Evolutionary conservation across 2,329 filamentous ascomycete genomes (phyloP), one percentile per base, ranked within the genome.

Genomic region (Thermothelomyces thermophilus): DNA sequence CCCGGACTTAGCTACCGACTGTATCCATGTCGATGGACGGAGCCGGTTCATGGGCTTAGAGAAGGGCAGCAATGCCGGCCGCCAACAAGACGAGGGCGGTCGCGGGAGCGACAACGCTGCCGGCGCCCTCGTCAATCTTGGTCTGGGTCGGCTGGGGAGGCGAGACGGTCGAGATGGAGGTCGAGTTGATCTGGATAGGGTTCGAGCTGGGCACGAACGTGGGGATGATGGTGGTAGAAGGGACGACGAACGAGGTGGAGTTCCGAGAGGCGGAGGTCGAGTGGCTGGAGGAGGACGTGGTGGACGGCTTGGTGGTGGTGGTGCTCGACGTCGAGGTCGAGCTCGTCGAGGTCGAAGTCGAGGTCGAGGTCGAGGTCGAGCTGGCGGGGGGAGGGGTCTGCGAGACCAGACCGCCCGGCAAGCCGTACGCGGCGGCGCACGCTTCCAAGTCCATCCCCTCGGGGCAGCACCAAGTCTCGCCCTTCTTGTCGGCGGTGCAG

Each of bases 391-490:
- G 62, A 48, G 71, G 63, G 22, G 73, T 70, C 54, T 74, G 69
- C 43, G 70, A 70, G 44, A 70, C 66, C 48, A 83, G 73, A 37
- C 65, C 65, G 46, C 75, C 77, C 28, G 72, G 67, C 47, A 77
- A 66, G 39, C 63, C 66, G 58, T 74, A 75, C 26, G 67, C 70
- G 46, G 68, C 65, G 49, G 80, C 80, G 65, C 81, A 84, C 40
- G 74, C 66, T 22, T 65, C 66, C 42, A 82, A 69, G 54, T 73
- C 69, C 70, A 77, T 70, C 53, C 68, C 70, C 37, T 81, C 66
- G 36, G 79, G 78, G 66, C 81, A 84, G 71, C 81, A 84, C 70
- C 76, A 76, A 30, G 80, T 82, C 50, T 72, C 67, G 47, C 67
- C 64, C 39, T 64, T 59, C 46, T 66, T 63, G 62, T 82, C 74